Conservation (phyloP, 352 stramenopile species). For the Thalassiosira ordinaria region DNA sequence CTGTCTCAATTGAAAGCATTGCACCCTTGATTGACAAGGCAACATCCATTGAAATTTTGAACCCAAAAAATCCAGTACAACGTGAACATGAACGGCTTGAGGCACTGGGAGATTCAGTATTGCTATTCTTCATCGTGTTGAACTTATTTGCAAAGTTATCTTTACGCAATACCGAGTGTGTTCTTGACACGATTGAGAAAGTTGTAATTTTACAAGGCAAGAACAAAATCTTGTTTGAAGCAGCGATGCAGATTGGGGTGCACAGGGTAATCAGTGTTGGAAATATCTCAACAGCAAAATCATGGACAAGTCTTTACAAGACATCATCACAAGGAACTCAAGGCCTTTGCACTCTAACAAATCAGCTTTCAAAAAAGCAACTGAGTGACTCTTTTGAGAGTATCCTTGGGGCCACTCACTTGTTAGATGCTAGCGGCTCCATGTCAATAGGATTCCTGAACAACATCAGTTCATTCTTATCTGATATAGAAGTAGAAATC, state of each 20-base stretch:
- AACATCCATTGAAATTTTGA: conserved; percentile 2
- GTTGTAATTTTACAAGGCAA: conserved; percentile 37
- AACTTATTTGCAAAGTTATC: conserved; percentile 57
- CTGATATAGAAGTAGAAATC: neutral
- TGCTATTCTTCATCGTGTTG: conserved; percentile 58
- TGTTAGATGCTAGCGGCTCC: conserved; percentile 31
- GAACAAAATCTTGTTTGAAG: conserved; percentile 43
- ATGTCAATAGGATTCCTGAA: conserved; percentile 55
- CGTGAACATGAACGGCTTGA: conserved; percentile 63
- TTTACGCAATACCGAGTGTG: conserved; percentile 13
- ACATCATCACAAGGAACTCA: conserved; percentile 2
- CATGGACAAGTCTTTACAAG: conserved; percentile 29
- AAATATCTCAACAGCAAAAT: conserved; percentile 17
- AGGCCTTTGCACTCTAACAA: neutral
- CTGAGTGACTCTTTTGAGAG: conserved; percentile 61
- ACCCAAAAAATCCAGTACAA: no score
- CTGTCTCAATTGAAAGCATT: conserved; percentile 14
- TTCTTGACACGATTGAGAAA: conserved; percentile 38
- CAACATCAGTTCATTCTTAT: conserved; percentile 46
- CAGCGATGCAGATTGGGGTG: conserved; percentile 47
- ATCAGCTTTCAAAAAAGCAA: conserved; percentile 30
- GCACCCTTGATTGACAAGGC: conserved; percentile 50
- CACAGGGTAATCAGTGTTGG: conserved; percentile 29
- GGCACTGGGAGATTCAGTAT: conserved; percentile 66
- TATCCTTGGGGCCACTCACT: conserved; percentile 55